Conservation (phyloP, 2,329 filamentous ascomycete genomes). For the Calonectria henricotiae region DNA sequence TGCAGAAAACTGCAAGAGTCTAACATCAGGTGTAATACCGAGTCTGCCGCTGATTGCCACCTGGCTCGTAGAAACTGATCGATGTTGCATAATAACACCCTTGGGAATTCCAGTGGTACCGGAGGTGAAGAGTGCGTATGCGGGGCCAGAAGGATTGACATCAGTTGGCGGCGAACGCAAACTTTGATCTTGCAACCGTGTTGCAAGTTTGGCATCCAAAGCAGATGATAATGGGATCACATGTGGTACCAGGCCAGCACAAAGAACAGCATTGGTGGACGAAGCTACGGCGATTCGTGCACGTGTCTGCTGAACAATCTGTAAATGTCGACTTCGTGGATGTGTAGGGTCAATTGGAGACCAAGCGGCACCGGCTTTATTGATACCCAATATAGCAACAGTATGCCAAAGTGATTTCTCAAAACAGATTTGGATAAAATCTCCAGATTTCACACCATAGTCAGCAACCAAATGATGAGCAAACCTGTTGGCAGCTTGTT, state of each 20-base stretch:
- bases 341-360: constrained; percentile 24
- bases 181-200: not conserved
- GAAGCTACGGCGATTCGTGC: constrained; percentile 16
- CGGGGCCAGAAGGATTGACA: constrained; percentile 7
- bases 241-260: constrained; percentile 3
- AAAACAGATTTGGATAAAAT: constrained; percentile 36
- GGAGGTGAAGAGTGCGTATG: constrained; percentile 51
- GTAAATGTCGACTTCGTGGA: constrained; percentile 14
- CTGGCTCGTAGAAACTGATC: constrained; percentile 37
- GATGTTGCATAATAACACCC: constrained; percentile 46
- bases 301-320: constrained; percentile 16
- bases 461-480: constrained; percentile 27
- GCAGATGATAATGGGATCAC: constrained; percentile 9
- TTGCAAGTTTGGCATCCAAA: constrained; percentile 4
- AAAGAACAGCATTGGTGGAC: not conserved
- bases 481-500: constrained; percentile 29
- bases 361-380: constrained; percentile 28
- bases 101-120: constrained; percentile 52
- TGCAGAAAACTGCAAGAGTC: constrained; percentile 37
- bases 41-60: constrained; percentile 25
- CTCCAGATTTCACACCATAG: constrained; percentile 28
- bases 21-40: constrained; percentile 26
- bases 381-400: constrained; percentile 23
- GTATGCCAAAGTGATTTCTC: constrained; percentile 23
- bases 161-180: not conserved